Conservation (phyloP, 2,329 filamentous ascomycete species). For the Tolypocladium cylindrosporum region DNA sequence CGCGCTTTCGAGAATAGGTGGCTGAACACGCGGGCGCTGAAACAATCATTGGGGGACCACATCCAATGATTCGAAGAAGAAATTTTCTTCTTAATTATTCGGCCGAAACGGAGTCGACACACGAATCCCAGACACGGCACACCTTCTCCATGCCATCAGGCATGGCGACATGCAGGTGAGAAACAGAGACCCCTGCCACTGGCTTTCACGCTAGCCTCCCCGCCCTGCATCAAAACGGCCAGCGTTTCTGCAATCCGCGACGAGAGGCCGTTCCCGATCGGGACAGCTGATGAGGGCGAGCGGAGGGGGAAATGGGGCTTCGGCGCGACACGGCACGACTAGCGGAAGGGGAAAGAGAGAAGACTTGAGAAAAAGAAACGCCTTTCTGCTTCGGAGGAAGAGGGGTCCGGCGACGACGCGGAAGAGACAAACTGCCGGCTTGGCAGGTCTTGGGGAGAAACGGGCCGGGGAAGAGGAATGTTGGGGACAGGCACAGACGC, state of each 20-base stretch:
- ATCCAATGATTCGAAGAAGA: not conserved
- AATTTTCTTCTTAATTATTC: not conserved
- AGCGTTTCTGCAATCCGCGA: not conserved
- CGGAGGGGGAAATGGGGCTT: not conserved
- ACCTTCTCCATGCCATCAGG: not conserved
- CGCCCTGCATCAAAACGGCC: not conserved
- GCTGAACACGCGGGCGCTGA: constrained; percentile 2
- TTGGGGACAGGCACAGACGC: not conserved
- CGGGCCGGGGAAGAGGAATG: not conserved
- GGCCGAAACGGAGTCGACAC: not conserved
- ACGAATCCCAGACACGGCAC: not conserved
- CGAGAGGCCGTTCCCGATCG: not conserved
- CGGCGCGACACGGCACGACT: not conserved
- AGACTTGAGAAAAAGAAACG: not conserved
- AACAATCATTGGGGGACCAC: not conserved
- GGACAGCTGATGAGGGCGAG: not conserved
- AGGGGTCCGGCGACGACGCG: not conserved
- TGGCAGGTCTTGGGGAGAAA: not conserved
- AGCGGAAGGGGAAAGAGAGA: not conserved
- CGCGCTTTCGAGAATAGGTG: constrained; percentile 9
- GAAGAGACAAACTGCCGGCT: not conserved
- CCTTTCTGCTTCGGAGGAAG: not conserved
- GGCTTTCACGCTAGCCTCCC: not conserved
- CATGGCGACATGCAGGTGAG: not conserved
- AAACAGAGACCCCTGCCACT: not conserved